Conservation (phyloP, 2,329 filamentous ascomycete genomes). For the Alternaria panax region DNA sequence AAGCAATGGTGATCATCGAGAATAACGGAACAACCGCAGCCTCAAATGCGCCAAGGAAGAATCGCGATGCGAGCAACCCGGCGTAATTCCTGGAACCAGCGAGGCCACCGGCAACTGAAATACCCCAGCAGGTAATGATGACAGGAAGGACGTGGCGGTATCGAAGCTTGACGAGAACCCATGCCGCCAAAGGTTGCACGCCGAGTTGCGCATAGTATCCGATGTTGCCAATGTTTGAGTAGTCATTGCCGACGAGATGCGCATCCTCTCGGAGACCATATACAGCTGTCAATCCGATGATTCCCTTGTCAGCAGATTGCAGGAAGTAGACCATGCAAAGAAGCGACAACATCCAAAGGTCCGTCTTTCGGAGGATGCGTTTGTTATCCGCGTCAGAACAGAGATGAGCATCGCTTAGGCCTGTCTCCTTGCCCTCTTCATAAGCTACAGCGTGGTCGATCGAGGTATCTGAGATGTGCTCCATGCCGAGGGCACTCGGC, state of each 20-base stretch:
- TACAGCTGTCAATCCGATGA: conserved; percentile 58
- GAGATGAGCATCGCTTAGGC: conserved; percentile 25
- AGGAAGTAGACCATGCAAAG: conserved; percentile 37
- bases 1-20: conserved; percentile 37
- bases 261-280: conserved; percentile 56
- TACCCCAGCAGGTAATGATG: conserved; percentile 58
- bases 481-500: conserved; percentile 14
- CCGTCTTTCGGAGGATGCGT: conserved; percentile 32
- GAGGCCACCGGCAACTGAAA: conserved; percentile 34
- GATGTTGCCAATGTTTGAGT: conserved; percentile 57
- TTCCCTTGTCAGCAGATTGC: conserved; percentile 58
- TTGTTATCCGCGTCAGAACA: conserved; percentile 33
- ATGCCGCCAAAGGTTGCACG: conserved; percentile 60
- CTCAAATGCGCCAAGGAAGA: conserved; percentile 37
- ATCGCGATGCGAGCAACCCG: conserved; percentile 30
- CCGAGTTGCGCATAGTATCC: conserved; percentile 61
- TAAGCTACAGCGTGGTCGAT: conserved; percentile 22
- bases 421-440: conserved; percentile 27
- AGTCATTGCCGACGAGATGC: conserved; percentile 54
- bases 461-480: conserved; percentile 21
- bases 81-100: conserved; percentile 29
- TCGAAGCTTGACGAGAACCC: conserved; percentile 57
- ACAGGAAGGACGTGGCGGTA: conserved; percentile 30
- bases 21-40: conserved; percentile 36
- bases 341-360: conserved; percentile 32